Conservation (phyloP, 495 filamentous ascomycete species). For the Aspergillus coremiiformis region DNA sequence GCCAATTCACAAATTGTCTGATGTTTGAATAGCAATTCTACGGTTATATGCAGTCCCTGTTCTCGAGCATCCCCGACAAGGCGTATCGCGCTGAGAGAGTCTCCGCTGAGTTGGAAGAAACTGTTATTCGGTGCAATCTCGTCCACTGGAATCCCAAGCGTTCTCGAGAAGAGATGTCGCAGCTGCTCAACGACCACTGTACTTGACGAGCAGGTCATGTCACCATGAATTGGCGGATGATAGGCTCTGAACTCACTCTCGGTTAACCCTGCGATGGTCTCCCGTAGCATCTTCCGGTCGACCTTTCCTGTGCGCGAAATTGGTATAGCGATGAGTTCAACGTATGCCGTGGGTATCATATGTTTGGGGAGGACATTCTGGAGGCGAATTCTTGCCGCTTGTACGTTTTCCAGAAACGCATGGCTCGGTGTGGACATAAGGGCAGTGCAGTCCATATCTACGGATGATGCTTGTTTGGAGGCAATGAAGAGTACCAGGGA, state of each 20-base stretch:
- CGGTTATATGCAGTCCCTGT: constrained; percentile 1
- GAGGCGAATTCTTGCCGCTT: not conserved
- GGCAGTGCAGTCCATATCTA: not conserved
- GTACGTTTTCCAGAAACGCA: not conserved
- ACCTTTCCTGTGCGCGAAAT: not conserved
- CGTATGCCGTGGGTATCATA: not conserved
- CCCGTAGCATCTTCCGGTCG: not conserved
- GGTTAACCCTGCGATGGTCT: not conserved
- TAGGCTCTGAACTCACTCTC: not conserved
- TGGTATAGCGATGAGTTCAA: not conserved
- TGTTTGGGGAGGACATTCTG: not conserved
- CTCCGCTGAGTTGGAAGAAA: constrained; percentile 22
- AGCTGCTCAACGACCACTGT: not conserved
- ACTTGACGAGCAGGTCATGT: not conserved
- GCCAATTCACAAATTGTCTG: not conserved
- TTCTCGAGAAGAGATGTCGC: not conserved
- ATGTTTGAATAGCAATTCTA: not conserved
- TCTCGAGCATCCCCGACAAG: constrained; percentile 14
- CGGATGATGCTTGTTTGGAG: not conserved
- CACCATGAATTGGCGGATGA: not conserved
- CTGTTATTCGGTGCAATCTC: constrained; percentile 13
- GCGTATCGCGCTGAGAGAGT: constrained; percentile 17
- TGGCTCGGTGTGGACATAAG: not conserved
- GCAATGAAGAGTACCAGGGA: not conserved
- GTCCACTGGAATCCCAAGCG: not conserved